A percentile compares a stretch with the other conserved stretches of the same genome.
These are phyloP conservation scores for Tanacetum coccineum DNA, from an alignment of 129 eudicot species.

Conservation along the genomic window DNA sequence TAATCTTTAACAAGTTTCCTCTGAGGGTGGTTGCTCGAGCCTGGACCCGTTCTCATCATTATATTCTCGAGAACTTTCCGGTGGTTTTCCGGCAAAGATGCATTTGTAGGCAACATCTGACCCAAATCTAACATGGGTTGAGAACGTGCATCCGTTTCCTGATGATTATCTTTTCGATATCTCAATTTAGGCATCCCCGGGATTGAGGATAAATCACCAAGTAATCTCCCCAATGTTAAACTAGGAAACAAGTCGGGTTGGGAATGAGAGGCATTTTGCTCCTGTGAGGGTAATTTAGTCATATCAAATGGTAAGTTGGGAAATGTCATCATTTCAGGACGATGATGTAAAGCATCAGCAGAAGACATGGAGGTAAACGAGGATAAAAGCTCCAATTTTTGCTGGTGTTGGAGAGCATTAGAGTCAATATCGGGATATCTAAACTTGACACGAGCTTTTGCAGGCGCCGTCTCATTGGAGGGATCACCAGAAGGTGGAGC, in stretches of 20 bases:
- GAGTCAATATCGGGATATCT: constrained; percentile 33
- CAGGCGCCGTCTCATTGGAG: constrained; percentile 35
- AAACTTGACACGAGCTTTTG: constrained; percentile 31
- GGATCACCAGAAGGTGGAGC: constrained; percentile 35
- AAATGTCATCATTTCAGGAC: constrained; percentile 34
- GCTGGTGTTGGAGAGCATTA: constrained; percentile 29
- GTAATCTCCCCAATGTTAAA: constrained; percentile 62
- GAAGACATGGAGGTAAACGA: constrained; percentile 41
- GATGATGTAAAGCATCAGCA: constrained; percentile 26
- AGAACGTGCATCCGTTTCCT: constrained; percentile 33
- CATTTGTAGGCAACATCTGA: constrained; percentile 48
- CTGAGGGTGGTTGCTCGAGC: constrained; percentile 46
- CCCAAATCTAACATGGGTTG: constrained; percentile 43
- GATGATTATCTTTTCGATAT: constrained; percentile 39
- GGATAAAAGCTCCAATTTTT: constrained; percentile 25
- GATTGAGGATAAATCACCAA: constrained; percentile 38
- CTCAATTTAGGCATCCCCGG: constrained; percentile 60
- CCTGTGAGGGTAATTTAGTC: constrained; percentile 39
- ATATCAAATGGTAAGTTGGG: constrained; percentile 73
- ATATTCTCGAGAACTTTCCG: constrained; percentile 85
- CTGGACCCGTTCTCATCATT: constrained; percentile 74
- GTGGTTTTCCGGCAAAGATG: constrained; percentile 80
- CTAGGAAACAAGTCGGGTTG: constrained; percentile 56
- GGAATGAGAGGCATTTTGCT: constrained; percentile 32
- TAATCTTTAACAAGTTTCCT: constrained; percentile 49